Evolutionary conservation across 768 basidiomycete species (phyloP).

Genomic region (Suillus lakei): DNA sequence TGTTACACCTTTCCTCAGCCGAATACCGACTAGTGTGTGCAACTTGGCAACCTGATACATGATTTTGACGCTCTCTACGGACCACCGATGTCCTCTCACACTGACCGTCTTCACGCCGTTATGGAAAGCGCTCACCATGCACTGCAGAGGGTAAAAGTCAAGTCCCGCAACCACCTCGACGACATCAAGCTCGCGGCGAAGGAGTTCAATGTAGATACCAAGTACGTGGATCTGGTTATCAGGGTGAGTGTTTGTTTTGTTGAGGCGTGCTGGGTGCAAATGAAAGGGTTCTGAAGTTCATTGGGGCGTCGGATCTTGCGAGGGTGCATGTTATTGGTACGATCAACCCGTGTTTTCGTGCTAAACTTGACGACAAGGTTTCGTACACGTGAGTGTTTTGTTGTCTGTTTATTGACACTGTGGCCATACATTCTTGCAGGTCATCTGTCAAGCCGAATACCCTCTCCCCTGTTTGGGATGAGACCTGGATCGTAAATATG

Average conservation of each 20-base stretch:
- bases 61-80: neutral
- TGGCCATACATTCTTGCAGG: conserved; percentile 37
- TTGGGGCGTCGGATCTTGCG: conserved; percentile 70
- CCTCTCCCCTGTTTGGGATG: conserved; percentile 74
- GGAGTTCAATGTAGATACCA: conserved; percentile 40
- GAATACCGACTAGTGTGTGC: neutral
- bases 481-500: conserved; percentile 73
- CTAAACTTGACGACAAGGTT: conserved; percentile 65
- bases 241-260: conserved; percentile 41
- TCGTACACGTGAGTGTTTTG: conserved; percentile 59
- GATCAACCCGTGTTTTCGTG: conserved; percentile 76
- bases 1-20: neutral
- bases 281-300: conserved; percentile 52
- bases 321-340: conserved; percentile 69
- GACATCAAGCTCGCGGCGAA: conserved; percentile 36
- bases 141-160: neutral
- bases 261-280: conserved; percentile 2
- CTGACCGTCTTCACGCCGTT: conserved; percentile 17
- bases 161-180: conserved; percentile 38
- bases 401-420: conserved; percentile 11
- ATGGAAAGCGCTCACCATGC: conserved; percentile 15
- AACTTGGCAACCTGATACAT: neutral
- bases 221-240: conserved; percentile 63
- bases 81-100: neutral
- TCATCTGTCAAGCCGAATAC: conserved; percentile 67